These are phyloP conservation scores for Bipolaris oryzae DNA, from an alignment of 2,329 filamentous ascomycete species.

Conservation along the genomic window DNA sequence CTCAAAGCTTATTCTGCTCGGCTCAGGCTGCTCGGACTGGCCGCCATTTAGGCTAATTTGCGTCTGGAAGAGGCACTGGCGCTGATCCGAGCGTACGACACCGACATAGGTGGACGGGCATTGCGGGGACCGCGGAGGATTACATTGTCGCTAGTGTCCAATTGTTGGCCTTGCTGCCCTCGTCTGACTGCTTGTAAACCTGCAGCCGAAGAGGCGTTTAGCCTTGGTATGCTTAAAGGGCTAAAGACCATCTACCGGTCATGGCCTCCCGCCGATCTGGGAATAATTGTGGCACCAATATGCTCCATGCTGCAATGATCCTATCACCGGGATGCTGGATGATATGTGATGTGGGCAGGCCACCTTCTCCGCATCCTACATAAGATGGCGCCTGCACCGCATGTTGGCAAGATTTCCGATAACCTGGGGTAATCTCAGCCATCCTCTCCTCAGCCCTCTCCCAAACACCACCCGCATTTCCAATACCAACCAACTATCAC, in stretches of 20 bases:
- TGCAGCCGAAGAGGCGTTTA: slow-evolving; percentile 10
- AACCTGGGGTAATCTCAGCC: slow-evolving; percentile 1
- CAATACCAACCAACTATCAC: slow-evolving; percentile 3
- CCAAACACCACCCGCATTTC: neutral
- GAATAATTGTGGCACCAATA: slow-evolving; percentile 9
- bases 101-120: slow-evolving; percentile 10
- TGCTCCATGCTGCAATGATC: slow-evolving; percentile 15
- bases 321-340: slow-evolving; percentile 25
- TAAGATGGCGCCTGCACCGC: slow-evolving; percentile 7
- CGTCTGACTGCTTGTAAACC: slow-evolving; percentile 2
- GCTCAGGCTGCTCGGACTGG: slow-evolving; percentile 1
- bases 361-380: slow-evolving; percentile 11
- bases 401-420: slow-evolving; percentile 9
- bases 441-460: neutral
- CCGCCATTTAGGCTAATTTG: slow-evolving; percentile 22
- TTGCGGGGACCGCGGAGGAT: slow-evolving; percentile 7
- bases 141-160: slow-evolving; percentile 1
- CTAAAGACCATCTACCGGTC: slow-evolving; percentile 7
- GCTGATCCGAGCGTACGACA: neutral
- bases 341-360: slow-evolving; percentile 15
- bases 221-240: slow-evolving; percentile 21
- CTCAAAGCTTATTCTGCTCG: slow-evolving; percentile 5
- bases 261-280: slow-evolving; percentile 9
- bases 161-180: slow-evolving; percentile 1
- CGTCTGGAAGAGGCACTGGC: slow-evolving; percentile 14